Base-by-base conservation (phyloP, 1,139 yeast genomes). In the Lodderomyces theae region DNA sequence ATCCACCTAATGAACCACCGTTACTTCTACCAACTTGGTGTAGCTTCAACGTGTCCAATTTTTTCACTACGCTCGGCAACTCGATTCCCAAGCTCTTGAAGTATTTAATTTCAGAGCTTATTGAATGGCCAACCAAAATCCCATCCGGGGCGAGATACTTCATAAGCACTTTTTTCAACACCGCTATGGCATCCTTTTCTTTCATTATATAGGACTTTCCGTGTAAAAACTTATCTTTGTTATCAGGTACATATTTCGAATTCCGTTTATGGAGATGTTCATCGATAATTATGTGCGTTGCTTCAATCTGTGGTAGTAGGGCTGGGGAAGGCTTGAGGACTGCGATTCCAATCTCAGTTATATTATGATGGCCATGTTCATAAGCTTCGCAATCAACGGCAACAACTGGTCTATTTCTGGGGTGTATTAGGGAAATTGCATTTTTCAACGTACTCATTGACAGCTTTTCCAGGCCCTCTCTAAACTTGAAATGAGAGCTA, bases 341-440 rank as follows among this genome's bases (percentile, higher is more conserved):
- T 0, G 86, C 70, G 8, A 86, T 59, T 2, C 95, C 94, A 38
- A 85, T 72, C 53, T 86, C 95, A 0, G 87, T 83, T 19, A 86
- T 66, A 21, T 65, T 54, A 23, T 60, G 54, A 8, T 59, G 65
- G 44, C 69, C 58, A 21, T 62, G 55, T 51, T 85, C 95, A 62
- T 67, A 80, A 9, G 85, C 82, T 57, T 86, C 94, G 15, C 82
- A 68, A 55, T 86, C 95, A 23, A 86, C 61, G 10, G 83, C 70
- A 15, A 83, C 61, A 15, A 81, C 60, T 0, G 74, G 72, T 23
- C 64, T 56, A 15, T 63, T 54, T 19, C 66, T 52, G 5, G 58
- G 51, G 39, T 62, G 63, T 1, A 69, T 62, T 26, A 51, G 42
- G 11, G 54, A 49, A 57, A 72, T 61, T 31, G 57, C 48, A 1